phyloP scores from a whole-genome alignment of 129 eudicot genomes.

The Lactuca sativa region DNA sequence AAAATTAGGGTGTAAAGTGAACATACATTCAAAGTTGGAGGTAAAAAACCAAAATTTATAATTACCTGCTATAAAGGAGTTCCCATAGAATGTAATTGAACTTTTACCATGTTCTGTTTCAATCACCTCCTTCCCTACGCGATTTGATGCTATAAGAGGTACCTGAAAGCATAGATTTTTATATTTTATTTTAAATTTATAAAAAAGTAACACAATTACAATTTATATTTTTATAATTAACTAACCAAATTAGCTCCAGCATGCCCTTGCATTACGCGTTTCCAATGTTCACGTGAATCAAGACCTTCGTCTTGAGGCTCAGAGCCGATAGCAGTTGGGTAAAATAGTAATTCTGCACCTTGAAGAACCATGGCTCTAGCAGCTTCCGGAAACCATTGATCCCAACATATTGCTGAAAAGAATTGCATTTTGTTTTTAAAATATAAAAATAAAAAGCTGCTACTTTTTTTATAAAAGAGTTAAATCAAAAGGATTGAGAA shows the following conservation, averaged over 20 bases:
- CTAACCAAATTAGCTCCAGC: conserved; percentile 98
- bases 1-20: not conserved
- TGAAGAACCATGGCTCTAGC: conserved; percentile 99
- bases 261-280: conserved; percentile 98
- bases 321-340: conserved; percentile 98
- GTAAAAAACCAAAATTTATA: not conserved
- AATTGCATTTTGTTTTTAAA: not conserved
- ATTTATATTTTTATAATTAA: not conserved
- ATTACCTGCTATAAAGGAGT: conserved; percentile 95
- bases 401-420: conserved; percentile 93
- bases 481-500: conserved; percentile 7
- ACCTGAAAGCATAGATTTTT: conserved; percentile 44
- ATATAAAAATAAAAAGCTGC: not conserved
- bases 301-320: conserved; percentile 98
- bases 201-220: not conserved
- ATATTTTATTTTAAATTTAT: not conserved
- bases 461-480: not conserved
- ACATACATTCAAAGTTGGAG: not conserved
- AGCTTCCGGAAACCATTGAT: conserved; percentile 99
- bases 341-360: conserved; percentile 97
- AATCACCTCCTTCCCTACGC: conserved; percentile 88
- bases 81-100: conserved; percentile 91
- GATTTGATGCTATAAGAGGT: conserved; percentile 95
- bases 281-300: conserved; percentile 99
- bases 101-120: conserved; percentile 94